Percentiles rank a stretch among this genome's conserved stretches.
These are phyloP conservation scores for Ceratobasidium sp. DNA, from an alignment of 1,284 basidiomycete species.

Conservation along the genomic window DNA sequence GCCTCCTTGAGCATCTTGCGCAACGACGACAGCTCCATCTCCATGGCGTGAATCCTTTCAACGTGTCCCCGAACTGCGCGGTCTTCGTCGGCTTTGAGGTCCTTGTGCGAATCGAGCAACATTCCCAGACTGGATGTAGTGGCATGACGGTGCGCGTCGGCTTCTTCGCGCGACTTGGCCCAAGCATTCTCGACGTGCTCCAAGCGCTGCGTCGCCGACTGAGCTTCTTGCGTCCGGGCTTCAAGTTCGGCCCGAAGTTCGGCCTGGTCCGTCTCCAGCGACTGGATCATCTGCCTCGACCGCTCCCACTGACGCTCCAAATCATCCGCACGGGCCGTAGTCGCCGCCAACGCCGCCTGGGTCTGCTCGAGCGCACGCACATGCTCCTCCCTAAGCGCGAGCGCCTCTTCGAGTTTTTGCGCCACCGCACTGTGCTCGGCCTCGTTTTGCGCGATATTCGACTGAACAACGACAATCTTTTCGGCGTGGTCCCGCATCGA, in stretches of 20 bases:
- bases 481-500: constrained; percentile 81
- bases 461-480: constrained; percentile 74
- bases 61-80: constrained; percentile 72
- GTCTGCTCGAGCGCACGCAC: constrained; percentile 86
- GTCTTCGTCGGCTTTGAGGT: constrained; percentile 80
- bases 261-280: constrained; percentile 74
- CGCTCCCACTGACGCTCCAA: constrained; percentile 77
- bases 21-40: constrained; percentile 75
- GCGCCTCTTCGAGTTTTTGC: constrained; percentile 73
- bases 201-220: constrained; percentile 67
- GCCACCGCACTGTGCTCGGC: constrained; percentile 71
- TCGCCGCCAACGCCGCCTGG: constrained; percentile 75
- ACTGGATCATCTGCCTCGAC: constrained; percentile 67
- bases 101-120: constrained; percentile 81
- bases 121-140: constrained; percentile 86
- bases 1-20: constrained; percentile 81
- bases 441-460: constrained; percentile 77
- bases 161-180: constrained; percentile 89
- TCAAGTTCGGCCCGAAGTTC: constrained; percentile 83
- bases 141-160: constrained; percentile 80
- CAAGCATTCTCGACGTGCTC: constrained; percentile 83
- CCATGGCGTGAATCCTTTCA: constrained; percentile 81
- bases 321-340: constrained; percentile 80
- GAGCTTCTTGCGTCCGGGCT: constrained; percentile 70
- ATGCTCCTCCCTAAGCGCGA: constrained; percentile 78